phyloP scores from a whole-genome alignment of 2,329 filamentous ascomycete genomes.

The Knufia petricola region DNA sequence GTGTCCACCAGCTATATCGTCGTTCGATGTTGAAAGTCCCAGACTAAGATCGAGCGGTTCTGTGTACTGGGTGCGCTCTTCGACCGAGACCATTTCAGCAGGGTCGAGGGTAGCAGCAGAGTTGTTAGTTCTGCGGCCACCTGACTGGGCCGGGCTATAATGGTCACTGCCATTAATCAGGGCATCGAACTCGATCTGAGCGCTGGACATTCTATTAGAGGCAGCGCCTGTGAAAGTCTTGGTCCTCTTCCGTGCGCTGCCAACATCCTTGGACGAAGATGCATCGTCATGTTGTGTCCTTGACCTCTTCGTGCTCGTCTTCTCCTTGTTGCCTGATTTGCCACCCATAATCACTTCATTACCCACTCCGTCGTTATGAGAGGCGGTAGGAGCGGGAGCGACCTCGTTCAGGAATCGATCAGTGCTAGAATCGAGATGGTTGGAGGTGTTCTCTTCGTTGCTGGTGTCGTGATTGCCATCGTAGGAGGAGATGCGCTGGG shows the following conservation, averaged over 20 bases:
- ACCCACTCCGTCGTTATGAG: background rate
- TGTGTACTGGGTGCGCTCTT: conserved; percentile 4
- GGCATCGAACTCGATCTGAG: background rate
- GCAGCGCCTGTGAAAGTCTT: background rate
- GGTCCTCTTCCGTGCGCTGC: background rate
- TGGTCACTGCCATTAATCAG: background rate
- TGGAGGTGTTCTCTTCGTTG: background rate
- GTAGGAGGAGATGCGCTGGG: conserved; percentile 15
- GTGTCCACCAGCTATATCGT: background rate
- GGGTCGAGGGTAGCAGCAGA: background rate
- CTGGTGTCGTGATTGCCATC: background rate
- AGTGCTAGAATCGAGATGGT: conserved; percentile 6
- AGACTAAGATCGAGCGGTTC: conserved; percentile 5
- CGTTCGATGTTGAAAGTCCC: background rate
- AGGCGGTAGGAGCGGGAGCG: background rate
- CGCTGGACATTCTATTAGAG: background rate
- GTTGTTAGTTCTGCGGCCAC: background rate
- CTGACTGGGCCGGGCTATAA: background rate
- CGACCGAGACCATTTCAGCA: conserved; percentile 1
- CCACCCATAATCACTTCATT: background rate
- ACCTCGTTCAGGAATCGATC: conserved; percentile 11
- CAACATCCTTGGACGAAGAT: background rate
- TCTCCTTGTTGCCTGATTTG: background rate
- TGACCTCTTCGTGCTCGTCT: background rate
- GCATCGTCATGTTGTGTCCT: background rate